Evolutionary conservation across 2,329 filamentous ascomycete species (phyloP).

Genomic region (Calonectria henricotiae): DNA sequence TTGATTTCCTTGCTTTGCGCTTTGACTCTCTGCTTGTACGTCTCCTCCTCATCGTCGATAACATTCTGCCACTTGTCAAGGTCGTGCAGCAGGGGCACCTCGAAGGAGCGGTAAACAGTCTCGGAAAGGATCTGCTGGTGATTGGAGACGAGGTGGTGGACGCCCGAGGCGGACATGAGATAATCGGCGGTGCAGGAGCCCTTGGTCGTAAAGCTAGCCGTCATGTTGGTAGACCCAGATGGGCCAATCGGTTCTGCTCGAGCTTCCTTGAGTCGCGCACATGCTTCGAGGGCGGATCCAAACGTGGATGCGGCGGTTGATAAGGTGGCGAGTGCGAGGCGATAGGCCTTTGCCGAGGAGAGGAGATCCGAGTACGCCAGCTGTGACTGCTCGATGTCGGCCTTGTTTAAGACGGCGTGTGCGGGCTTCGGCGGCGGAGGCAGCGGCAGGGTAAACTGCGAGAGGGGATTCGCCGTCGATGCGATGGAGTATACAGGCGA

Average conservation of each 20-base stretch:
- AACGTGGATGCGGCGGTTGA: conserved; percentile 76
- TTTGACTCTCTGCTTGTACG: conserved; percentile 71
- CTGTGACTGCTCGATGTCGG: conserved; percentile 76
- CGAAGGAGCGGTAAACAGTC: conserved; percentile 78
- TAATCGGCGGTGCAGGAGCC: conserved; percentile 75
- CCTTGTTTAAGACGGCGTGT: conserved; percentile 74
- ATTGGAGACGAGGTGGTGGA: conserved; percentile 79
- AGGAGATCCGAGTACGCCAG: conserved; percentile 76
- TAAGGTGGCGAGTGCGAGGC: conserved; percentile 73
- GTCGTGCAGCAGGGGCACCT: conserved; percentile 80
- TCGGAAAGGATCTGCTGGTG: conserved; percentile 81
- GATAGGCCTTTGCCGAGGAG: conserved; percentile 75
- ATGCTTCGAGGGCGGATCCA: conserved; percentile 77
- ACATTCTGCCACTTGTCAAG: conserved; percentile 76
- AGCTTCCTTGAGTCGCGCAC: conserved; percentile 79
- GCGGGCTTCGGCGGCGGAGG: conserved; percentile 74
- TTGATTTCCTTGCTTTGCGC: conserved; percentile 74
- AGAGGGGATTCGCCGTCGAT: conserved; percentile 74
- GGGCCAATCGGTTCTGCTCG: conserved; percentile 72
- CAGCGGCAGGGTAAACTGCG: conserved; percentile 72
- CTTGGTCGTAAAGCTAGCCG: conserved; percentile 65
- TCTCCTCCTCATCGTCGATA: conserved; percentile 77
- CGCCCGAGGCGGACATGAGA: conserved; percentile 74
- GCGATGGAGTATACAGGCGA: conserved; percentile 77
- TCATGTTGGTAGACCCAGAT: conserved; percentile 58